These are phyloP conservation scores for Radiomyces spectabilis DNA, from an alignment of 192 early-diverging fungal genomes.

Conservation along the genomic window DNA sequence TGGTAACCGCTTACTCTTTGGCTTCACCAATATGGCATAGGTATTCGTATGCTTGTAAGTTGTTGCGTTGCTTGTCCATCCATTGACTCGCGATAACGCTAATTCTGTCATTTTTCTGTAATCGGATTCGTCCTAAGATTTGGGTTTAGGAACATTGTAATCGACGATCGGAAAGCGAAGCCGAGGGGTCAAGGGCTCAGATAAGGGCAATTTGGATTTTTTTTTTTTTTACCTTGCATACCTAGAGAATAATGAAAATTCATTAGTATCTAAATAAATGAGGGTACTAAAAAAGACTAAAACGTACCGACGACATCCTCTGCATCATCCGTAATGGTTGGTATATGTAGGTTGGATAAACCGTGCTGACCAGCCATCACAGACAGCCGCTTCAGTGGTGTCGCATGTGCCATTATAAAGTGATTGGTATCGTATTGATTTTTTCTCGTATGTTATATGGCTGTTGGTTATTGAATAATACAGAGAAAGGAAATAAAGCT, in stretches of 20 bases:
- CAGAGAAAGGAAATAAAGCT: too few species aligned
- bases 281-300: not conserved
- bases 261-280: not conserved
- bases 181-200: too few species aligned
- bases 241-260: conserved; percentile 5
- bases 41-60: conserved; percentile 98
- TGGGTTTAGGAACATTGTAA: not conserved
- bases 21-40: conserved; percentile 98
- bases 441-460: too few species aligned
- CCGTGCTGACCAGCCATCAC: conserved; percentile 28
- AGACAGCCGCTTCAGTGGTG: conserved; percentile 26
- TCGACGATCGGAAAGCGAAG: not conserved
- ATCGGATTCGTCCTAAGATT: conserved; percentile 8
- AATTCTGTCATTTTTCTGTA: conserved; percentile 9
- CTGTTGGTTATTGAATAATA: too few species aligned
- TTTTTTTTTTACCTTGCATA: conserved; percentile 10
- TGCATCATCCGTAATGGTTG: conserved; percentile 36
- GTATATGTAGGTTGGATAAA: conserved; percentile 32
- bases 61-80: conserved; percentile 88
- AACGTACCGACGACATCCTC: conserved; percentile 32
- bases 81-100: conserved; percentile 30
- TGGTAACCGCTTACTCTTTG: conserved; percentile 68
- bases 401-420: conserved; percentile 15
- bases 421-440: not conserved
- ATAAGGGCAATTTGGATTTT: not conserved